phyloP scores from a whole-genome alignment of 768 basidiomycete species.

The Dictyophora rubrovolvata region DNA sequence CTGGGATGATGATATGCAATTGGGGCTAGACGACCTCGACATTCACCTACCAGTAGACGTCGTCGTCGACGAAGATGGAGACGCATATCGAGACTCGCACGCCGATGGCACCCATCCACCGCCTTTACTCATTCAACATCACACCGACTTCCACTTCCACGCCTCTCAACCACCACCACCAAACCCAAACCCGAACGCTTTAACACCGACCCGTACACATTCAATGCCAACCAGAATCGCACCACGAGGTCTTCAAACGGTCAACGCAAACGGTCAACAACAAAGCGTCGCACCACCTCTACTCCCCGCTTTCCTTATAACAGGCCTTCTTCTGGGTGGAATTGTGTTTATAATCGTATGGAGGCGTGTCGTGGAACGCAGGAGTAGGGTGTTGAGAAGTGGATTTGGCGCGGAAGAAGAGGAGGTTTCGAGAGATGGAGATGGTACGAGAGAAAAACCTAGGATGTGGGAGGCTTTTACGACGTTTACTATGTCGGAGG shows the following conservation, averaged over 20 bases:
- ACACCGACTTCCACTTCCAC: no score
- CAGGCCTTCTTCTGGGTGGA: slow-evolving; percentile 41
- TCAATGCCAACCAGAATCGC: neutral
- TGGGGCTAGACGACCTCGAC: no score
- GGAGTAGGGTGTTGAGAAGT: slow-evolving; percentile 34
- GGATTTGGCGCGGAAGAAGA: slow-evolving; percentile 14
- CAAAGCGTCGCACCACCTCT: slow-evolving; percentile 34
- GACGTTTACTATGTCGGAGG: slow-evolving; percentile 10
- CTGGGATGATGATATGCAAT: no score
- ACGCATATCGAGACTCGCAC: no score
- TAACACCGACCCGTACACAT: no score
- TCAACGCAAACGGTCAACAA: neutral
- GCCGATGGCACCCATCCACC: no score
- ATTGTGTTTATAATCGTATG: slow-evolving; percentile 24
- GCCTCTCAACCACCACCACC: no score
- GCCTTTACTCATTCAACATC: no score
- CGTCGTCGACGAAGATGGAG: no score
- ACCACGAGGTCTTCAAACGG: neutral
- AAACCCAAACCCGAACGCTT: no score
- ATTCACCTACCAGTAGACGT: no score
- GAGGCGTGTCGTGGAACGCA: slow-evolving; percentile 5
- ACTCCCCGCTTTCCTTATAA: slow-evolving; percentile 50
- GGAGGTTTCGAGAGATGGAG: neutral
- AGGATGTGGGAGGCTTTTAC: slow-evolving; percentile 9
- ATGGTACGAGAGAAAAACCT: slow-evolving; percentile 4